These are phyloP conservation scores for Tagetes erecta DNA, from an alignment of 129 eudicot genomes.

Conservation along the genomic window DNA sequence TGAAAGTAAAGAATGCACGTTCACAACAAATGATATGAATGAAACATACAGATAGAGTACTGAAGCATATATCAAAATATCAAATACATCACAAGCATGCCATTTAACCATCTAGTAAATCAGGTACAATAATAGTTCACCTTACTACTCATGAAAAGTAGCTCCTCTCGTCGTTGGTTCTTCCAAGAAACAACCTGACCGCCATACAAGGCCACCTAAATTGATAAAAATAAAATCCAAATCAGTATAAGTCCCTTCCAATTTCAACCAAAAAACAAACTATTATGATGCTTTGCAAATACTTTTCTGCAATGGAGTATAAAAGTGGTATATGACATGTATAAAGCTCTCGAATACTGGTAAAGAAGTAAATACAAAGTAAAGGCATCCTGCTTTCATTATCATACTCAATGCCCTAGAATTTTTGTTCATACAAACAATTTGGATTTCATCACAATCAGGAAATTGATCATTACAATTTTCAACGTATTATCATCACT, in stretches of 20 bases:
- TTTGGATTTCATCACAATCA: not conserved
- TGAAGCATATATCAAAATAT: not conserved
- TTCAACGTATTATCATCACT: not conserved
- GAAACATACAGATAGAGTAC: constrained; percentile 4
- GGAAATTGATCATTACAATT: not conserved
- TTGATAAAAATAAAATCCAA: not conserved
- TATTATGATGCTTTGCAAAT: constrained; percentile 1
- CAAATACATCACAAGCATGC: not conserved
- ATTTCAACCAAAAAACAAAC: constrained; percentile 2
- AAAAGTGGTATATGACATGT: not conserved
- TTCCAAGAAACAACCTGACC: constrained; percentile 93
- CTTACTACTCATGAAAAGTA: constrained; percentile 76
- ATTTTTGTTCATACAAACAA: not conserved
- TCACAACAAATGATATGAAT: not conserved
- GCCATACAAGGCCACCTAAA: constrained; percentile 71
- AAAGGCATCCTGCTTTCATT: not conserved
- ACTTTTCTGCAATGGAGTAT: constrained; percentile 5
- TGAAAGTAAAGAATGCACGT: not conserved
- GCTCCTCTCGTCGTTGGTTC: constrained; percentile 74
- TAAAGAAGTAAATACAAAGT: not conserved
- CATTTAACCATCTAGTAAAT: not conserved
- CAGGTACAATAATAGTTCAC: constrained; percentile 37
- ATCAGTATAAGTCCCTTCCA: constrained; percentile 14
- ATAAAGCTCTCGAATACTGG: not conserved
- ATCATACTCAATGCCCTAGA: not conserved